Base-by-base conservation (phyloP, 2,329 filamentous ascomycete genomes). In the Alternaria conjuncta region DNA sequence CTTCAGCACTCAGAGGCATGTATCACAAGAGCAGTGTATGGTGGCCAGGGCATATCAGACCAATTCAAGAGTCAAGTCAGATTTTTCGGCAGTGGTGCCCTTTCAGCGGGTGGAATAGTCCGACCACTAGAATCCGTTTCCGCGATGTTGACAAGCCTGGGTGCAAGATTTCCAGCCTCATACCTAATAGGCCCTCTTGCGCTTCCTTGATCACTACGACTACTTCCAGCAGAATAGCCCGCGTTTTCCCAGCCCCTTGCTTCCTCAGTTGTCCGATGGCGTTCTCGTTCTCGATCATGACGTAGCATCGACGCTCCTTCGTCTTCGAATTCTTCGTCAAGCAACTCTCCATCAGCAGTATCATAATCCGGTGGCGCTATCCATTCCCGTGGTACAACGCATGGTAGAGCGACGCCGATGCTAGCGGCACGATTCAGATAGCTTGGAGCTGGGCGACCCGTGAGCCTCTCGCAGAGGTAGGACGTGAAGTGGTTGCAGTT, bases 401-500 rank as follows among this genome's bases (percentile, higher is more conserved):
- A 96, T 13, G 93, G 93, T 36, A 96, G 80, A 12, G 91, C 91
- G 55, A 94, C 86, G 43, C 93, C 93, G 66, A 96, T 92, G 70
- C 87, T 90, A n/a, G 93, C 93, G 1, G 93, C 93, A 59, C 93
- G 87, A 75, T 96, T 96, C 57, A 96, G 82, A 91, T 92, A 96
- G 18, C 80, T 81, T 0, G 93, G 93, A 0, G 91, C 91, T 1
- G 88, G 83, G 49, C 87, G 86, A 6, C 89, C 88, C 2, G 92
- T 95, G 58, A 96, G 85, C 69, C 87, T 87, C 76, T 90, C 84
- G 79, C 91, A 94, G 18, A 96, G 85, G 72, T 91, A 88, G 20
- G 88, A 89, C 3, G 92, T 95, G 78, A 96, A 96, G 78, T 96
- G 93, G 78, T 96, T 96, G 85, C 93, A 96, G 79, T 96, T 96